phyloP scores from a whole-genome alignment of 2,329 filamentous ascomycete species.

The Exophiala oligosperma region DNA sequence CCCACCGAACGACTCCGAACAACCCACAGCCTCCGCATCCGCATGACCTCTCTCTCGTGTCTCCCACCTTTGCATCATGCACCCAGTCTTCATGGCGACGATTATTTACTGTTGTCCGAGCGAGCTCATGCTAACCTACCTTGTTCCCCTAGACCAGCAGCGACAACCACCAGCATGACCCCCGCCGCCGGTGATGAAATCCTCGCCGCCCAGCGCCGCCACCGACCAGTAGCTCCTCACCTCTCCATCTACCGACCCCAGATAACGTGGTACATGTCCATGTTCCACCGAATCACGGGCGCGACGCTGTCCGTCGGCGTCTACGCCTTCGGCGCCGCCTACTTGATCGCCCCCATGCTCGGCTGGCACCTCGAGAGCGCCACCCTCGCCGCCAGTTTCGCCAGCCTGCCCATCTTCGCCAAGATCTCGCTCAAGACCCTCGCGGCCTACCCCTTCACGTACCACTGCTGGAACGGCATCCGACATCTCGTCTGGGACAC shows the following conservation, averaged over 20 bases:
- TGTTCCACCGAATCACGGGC: conserved; percentile 83
- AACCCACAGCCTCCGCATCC: too few relatives aligned
- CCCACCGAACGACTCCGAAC: too few relatives aligned
- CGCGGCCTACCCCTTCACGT: conserved; percentile 66
- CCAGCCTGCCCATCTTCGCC: conserved; percentile 57
- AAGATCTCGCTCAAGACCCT: conserved; percentile 62
- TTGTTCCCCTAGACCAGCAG: conserved; percentile 19
- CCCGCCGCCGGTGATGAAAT: conserved; percentile 59
- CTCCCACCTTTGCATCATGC: too few relatives aligned
- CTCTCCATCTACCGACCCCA: conserved; percentile 81
- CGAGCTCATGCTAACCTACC: not conserved
- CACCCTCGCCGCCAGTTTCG: conserved; percentile 64
- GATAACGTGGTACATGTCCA: conserved; percentile 79
- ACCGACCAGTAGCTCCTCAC: conserved; percentile 82
- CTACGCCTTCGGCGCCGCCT: conserved; percentile 78
- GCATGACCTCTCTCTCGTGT: too few relatives aligned
- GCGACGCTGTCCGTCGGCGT: conserved; percentile 67
- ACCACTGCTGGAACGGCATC: conserved; percentile 67
- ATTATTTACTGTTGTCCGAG: too few relatives aligned
- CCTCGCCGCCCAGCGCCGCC: conserved; percentile 76
- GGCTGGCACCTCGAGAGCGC: conserved; percentile 70
- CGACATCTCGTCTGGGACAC: conserved; percentile 72
- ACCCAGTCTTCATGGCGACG: too few relatives aligned
- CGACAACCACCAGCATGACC: conserved; percentile 51
- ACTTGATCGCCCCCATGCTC: conserved; percentile 75